These are phyloP conservation scores for Zygosaccharomyces pseudorouxii DNA, from an alignment of 805 yeast genomes.

Conservation along the genomic window DNA sequence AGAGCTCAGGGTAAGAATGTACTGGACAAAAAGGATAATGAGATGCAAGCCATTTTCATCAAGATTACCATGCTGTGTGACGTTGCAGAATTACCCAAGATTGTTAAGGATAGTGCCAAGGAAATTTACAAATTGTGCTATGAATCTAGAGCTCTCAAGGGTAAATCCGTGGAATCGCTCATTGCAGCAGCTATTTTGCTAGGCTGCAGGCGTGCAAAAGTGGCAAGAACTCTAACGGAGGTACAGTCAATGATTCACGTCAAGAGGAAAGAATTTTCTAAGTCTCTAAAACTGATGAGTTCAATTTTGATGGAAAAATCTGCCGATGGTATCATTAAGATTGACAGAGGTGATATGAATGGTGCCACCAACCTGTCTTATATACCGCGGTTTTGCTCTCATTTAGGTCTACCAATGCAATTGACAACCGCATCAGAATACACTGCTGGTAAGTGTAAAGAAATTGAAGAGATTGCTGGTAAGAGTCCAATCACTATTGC, in stretches of 20 bases:
- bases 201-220: constrained; percentile 91
- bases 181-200: constrained; percentile 95
- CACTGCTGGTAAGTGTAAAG: constrained; percentile 85
- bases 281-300: constrained; percentile 80
- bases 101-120: constrained; percentile 96
- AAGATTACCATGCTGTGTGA: constrained; percentile 95
- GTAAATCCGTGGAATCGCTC: constrained; percentile 86
- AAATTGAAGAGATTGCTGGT: constrained; percentile 91
- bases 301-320: constrained; percentile 50
- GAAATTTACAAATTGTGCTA: constrained; percentile 90
- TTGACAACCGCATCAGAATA: constrained; percentile 90
- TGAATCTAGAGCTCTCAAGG: constrained; percentile 79
- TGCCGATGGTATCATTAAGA: constrained; percentile 35
- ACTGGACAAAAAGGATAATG: constrained; percentile 84
- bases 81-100: constrained; percentile 88
- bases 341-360: constrained; percentile 44
- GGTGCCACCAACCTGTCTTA: constrained; percentile 92
- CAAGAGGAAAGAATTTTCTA: constrained; percentile 90
- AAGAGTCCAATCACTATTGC: constrained; percentile 96
- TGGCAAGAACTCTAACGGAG: constrained; percentile 92
- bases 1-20: constrained; percentile 83
- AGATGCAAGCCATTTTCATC: constrained; percentile 81
- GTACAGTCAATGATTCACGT: constrained; percentile 93
- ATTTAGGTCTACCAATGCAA: constrained; percentile 78
- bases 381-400: constrained; percentile 93